Conservation (phyloP, 352 stramenopile species). For the Globisporangium emineosum region DNA sequence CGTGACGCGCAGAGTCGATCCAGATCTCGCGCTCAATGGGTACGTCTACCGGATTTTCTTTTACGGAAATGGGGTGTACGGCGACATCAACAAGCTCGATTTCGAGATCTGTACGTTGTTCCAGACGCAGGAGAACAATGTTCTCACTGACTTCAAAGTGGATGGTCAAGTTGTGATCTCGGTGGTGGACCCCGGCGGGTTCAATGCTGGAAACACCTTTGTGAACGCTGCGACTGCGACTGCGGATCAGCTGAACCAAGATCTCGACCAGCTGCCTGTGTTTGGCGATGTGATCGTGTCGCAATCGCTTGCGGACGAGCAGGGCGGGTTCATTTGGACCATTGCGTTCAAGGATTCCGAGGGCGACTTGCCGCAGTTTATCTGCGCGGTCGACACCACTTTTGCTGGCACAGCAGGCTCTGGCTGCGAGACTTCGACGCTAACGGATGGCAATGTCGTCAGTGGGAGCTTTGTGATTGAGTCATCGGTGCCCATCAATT, state of each 20-base stretch:
- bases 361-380: slow-evolving; percentile 69
- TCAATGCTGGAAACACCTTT: slow-evolving; percentile 51
- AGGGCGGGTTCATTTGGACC: slow-evolving; percentile 76
- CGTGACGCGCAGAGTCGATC: slow-evolving; percentile 47
- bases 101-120: slow-evolving; percentile 37
- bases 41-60: slow-evolving; percentile 79
- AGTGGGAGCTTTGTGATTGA: slow-evolving; percentile 72
- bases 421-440: slow-evolving; percentile 51
- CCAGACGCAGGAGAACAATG: slow-evolving; percentile 67
- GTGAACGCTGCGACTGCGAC: slow-evolving; percentile 36
- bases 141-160: slow-evolving; percentile 35
- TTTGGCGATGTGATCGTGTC: slow-evolving; percentile 63
- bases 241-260: slow-evolving; percentile 35
- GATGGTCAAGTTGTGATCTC: slow-evolving; percentile 29
- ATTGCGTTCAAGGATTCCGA: slow-evolving; percentile 67
- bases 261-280: slow-evolving; percentile 53
- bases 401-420: slow-evolving; percentile 30
- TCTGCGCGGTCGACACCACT: slow-evolving; percentile 46
- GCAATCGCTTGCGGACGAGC: slow-evolving; percentile 55
- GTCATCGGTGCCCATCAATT: slow-evolving; percentile 51
- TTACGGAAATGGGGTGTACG: slow-evolving; percentile 64
- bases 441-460: slow-evolving; percentile 73
- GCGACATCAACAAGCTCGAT: slow-evolving; percentile 24
- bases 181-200: slow-evolving; percentile 50
- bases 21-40: slow-evolving; percentile 36